Evolutionary conservation across 1,284 basidiomycete species (phyloP).

Genomic region (Marasmius tenuissimus): DNA sequence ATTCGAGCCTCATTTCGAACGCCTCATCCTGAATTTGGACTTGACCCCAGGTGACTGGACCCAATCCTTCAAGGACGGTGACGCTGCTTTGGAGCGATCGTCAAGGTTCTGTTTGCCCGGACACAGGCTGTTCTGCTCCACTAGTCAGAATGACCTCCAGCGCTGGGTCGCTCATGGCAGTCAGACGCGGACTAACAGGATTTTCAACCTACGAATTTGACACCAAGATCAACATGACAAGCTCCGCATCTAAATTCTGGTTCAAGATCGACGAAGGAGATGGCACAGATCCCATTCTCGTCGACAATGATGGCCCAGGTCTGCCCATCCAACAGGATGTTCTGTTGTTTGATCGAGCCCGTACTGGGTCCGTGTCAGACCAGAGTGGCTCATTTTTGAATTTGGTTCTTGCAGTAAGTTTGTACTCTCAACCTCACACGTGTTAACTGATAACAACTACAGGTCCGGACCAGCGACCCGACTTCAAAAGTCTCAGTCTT

Average conservation of each 20-base stretch:
- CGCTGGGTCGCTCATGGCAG: too few species aligned
- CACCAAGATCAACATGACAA: neutral
- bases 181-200: neutral
- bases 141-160: neutral
- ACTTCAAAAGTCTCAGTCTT: neutral
- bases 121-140: conserved; percentile 3
- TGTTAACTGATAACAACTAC: neutral
- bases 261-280: neutral
- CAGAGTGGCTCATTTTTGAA: neutral
- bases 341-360: neutral
- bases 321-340: conserved; percentile 5
- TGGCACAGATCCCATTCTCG: neutral
- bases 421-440: neutral
- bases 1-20: neutral
- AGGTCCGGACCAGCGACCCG: neutral
- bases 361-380: neutral
- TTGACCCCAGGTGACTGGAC: neutral
- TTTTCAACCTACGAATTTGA: neutral
- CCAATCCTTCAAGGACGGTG: neutral
- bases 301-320: conserved; percentile 4
- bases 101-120: conserved; percentile 4
- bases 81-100: conserved; percentile 8
- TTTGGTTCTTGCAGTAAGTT: neutral
- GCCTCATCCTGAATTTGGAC: neutral
- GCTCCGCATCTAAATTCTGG: neutral